phyloP scores from a whole-genome alignment of 139 green algal species.

The Coelastrella sp. region DNA sequence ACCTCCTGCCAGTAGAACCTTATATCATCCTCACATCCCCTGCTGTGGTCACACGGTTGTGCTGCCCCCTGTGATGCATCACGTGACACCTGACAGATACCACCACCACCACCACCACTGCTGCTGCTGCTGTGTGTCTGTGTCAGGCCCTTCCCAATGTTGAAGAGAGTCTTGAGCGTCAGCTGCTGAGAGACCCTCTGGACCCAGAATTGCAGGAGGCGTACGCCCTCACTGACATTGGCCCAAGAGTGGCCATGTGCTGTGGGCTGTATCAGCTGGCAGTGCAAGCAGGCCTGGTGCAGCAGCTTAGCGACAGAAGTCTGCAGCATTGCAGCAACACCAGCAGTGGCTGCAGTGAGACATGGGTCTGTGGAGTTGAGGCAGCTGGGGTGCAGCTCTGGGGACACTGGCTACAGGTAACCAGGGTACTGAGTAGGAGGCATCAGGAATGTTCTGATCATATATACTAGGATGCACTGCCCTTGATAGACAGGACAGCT shows the following conservation, averaged over 20 bases:
- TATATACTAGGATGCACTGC: background rate
- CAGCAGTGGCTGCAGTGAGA: background rate
- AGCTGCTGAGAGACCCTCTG: slow-evolving; percentile 11
- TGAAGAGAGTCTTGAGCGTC: slow-evolving; percentile 32
- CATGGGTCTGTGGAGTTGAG: background rate
- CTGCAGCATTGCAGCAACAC: slow-evolving; percentile 31
- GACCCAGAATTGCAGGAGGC: slow-evolving; percentile 29
- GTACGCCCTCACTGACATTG: slow-evolving; percentile 47
- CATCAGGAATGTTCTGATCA: background rate
- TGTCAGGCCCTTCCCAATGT: background rate
- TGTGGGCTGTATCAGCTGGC: slow-evolving; percentile 55
- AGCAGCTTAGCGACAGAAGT: background rate
- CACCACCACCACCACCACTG: background rate
- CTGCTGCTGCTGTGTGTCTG: background rate
- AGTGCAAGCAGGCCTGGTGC: slow-evolving; percentile 25
- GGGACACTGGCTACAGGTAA: slow-evolving; percentile 20
- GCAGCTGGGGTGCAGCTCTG: slow-evolving; percentile 31
- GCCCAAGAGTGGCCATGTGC: slow-evolving; percentile 59
- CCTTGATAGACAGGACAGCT: background rate
- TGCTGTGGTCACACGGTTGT: too few relatives aligned
- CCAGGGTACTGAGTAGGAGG: too few relatives aligned
- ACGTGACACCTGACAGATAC: too few relatives aligned
- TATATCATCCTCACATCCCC: background rate
- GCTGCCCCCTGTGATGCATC: too few relatives aligned
- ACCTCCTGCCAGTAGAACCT: background rate